These are phyloP conservation scores for Xylaria sp. DNA, from an alignment of 495 filamentous ascomycete genomes.

Conservation along the genomic window DNA sequence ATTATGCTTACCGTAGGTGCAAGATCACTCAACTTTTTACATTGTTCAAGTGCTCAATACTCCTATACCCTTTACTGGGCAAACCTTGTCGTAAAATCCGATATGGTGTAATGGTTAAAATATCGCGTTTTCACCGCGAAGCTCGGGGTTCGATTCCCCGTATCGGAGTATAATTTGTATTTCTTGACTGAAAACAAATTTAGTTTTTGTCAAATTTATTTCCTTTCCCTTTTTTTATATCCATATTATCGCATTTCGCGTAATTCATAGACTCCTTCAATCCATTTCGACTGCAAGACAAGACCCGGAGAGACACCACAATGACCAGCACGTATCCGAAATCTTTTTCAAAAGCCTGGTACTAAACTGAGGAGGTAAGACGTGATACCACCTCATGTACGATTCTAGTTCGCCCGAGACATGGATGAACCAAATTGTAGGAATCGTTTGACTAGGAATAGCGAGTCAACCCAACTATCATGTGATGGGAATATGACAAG, in stretches of 20 bases:
- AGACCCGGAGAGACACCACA: background rate
- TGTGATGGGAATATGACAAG: background rate
- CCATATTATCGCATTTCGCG: no score
- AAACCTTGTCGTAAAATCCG: no score
- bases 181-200: no score
- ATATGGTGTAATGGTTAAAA: constrained; percentile 58
- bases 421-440: background rate
- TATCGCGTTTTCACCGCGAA: constrained; percentile 59
- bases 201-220: no score
- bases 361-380: background rate
- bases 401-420: background rate
- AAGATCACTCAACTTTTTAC: no score
- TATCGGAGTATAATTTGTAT: constrained; percentile 43
- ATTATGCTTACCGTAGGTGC: no score
- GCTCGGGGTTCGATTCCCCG: constrained; percentile 61
- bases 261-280: background rate
- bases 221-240: no score
- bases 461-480: background rate
- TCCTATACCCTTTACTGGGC: no score
- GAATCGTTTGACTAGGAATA: background rate
- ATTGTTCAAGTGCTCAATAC: no score
- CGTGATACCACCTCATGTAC: background rate
- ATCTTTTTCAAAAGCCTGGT: background rate
- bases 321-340: background rate
- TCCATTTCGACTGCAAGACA: background rate